Conservation (phyloP, 2,329 filamentous ascomycete species). For the Biscogniauxia sp. region DNA sequence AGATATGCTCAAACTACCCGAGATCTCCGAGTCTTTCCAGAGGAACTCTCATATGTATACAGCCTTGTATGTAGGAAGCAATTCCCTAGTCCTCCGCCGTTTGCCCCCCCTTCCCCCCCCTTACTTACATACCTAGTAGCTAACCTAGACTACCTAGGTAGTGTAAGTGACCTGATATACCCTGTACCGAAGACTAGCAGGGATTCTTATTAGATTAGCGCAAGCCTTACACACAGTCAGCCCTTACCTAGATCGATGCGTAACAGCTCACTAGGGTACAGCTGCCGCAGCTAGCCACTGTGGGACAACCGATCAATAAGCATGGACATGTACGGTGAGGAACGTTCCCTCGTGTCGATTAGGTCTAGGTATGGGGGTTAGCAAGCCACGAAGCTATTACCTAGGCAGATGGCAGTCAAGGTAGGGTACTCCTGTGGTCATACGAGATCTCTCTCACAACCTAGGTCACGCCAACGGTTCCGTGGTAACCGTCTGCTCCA, state of each 20-base stretch:
- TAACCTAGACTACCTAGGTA: too few relatives aligned
- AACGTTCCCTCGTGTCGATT: neutral
- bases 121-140: too few relatives aligned
- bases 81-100: too few relatives aligned
- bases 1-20: neutral
- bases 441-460: neutral
- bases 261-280: neutral
- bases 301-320: neutral
- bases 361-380: neutral
- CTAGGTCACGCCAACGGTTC: neutral
- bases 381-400: neutral
- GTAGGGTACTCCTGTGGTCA: neutral
- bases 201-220: neutral
- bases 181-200: neutral
- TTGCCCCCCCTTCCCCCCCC: too few relatives aligned
- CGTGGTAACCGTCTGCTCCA: neutral
- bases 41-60: neutral
- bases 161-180: too few relatives aligned
- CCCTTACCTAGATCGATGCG: neutral
- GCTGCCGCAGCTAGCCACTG: neutral
- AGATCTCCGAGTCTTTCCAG: neutral
- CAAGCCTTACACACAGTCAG: neutral
- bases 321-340: neutral
- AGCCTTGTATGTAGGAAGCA: too few relatives aligned
- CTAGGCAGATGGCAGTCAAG: neutral